phyloP scores from a whole-genome alignment of 306 rosid genomes.

The Pachyrhizus erosus region DNA sequence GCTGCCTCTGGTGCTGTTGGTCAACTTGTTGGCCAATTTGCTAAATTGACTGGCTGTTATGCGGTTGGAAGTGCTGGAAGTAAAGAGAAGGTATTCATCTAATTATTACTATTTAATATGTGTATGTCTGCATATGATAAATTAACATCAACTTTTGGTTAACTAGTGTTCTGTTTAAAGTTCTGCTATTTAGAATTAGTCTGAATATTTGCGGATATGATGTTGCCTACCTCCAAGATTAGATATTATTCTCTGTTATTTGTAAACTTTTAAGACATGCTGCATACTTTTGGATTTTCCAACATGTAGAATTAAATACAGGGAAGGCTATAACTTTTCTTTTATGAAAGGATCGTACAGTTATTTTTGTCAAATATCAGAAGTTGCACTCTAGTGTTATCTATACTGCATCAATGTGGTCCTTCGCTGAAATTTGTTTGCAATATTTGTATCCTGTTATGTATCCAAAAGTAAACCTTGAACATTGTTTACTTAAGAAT shows the following conservation, averaged over 20 bases:
- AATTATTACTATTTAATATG: not conserved
- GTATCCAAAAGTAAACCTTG: not conserved
- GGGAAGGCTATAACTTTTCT: not conserved
- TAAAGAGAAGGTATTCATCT: conserved; percentile 47
- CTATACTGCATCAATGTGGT: not conserved
- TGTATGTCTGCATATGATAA: not conserved
- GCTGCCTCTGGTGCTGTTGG: conserved; percentile 54
- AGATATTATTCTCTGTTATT: not conserved
- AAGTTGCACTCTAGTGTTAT: not conserved
- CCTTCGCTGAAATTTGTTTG: not conserved
- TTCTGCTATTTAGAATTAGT: not conserved
- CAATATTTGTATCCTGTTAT: not conserved
- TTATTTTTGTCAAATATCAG: not conserved
- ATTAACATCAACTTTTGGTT: not conserved
- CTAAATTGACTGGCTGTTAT: conserved; percentile 42
- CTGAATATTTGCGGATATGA: not conserved
- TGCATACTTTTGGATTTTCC: not conserved
- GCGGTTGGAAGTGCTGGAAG: conserved; percentile 62
- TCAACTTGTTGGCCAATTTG: conserved; percentile 51
- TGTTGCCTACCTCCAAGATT: not conserved
- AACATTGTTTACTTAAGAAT: not conserved
- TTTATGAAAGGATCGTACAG: not conserved
- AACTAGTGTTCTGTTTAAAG: not conserved
- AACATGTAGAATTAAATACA: not conserved
- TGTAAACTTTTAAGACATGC: not conserved